These are phyloP conservation scores for Solanum raphanifolium DNA, from an alignment of 257 asterid genomes.

Conservation along the genomic window DNA sequence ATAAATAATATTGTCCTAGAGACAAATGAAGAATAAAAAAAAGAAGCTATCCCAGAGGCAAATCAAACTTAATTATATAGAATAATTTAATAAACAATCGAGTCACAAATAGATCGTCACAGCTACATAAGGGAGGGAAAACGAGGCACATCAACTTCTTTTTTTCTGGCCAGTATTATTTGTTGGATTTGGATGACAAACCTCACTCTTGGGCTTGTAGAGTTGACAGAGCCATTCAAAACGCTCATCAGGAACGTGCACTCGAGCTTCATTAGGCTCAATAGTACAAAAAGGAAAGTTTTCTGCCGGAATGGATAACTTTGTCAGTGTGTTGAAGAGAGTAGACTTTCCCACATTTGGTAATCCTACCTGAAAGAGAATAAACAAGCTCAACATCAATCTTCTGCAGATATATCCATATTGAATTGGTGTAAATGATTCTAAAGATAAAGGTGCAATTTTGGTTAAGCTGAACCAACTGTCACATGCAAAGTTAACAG, in stretches of 20 bases:
- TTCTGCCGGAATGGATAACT: constrained; percentile 93
- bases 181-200: constrained; percentile 7
- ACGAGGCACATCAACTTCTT: background rate
- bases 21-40: background rate
- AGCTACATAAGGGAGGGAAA: background rate
- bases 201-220: constrained; percentile 96
- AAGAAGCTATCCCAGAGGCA: background rate
- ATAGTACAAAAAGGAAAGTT: constrained; percentile 97
- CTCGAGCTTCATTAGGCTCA: constrained; percentile 98
- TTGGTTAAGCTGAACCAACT: background rate
- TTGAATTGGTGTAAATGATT: background rate
- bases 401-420: background rate
- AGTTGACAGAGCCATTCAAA: constrained; percentile 93
- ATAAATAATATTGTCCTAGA: background rate
- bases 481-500: background rate
- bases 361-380: constrained; percentile 78
- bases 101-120: background rate
- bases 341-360: constrained; percentile 98
- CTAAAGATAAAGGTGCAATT: background rate
- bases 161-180: background rate
- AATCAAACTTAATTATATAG: background rate
- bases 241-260: constrained; percentile 84
- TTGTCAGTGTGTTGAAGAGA: constrained; percentile 95
- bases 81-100: background rate
- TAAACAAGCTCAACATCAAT: background rate